phyloP scores from a whole-genome alignment of 2,329 filamentous ascomycete genomes.

The Clathrospora elynae region DNA sequence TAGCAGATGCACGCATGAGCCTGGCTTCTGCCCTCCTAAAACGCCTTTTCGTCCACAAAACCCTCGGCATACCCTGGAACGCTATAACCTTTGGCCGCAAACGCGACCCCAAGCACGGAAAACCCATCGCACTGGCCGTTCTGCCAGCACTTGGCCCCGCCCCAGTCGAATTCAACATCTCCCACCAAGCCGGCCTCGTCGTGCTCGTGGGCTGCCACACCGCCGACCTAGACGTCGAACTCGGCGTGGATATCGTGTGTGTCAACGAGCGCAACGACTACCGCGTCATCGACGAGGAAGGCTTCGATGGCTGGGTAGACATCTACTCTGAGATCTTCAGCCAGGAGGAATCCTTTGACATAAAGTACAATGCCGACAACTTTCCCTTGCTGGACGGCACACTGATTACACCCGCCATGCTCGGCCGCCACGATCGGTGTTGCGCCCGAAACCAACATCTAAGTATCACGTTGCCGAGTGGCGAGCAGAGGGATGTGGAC shows the following conservation, averaged over 20 bases:
- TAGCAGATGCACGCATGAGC: conserved; percentile 75
- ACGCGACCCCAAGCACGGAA: conserved; percentile 58
- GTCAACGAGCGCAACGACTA: conserved; percentile 71
- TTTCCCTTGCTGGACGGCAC: conserved; percentile 55
- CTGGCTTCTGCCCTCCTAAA: conserved; percentile 76
- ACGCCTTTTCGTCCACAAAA: conserved; percentile 67
- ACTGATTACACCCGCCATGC: conserved; percentile 44
- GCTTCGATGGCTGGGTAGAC: conserved; percentile 71
- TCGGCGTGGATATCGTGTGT: conserved; percentile 79
- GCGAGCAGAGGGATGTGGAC: conserved; percentile 46
- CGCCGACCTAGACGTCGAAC: conserved; percentile 49
- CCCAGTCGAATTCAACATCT: conserved; percentile 73
- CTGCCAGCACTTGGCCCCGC: conserved; percentile 20
- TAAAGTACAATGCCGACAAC: conserved; percentile 60
- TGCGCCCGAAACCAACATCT: conserved; percentile 49
- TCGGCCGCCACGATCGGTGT: conserved; percentile 53
- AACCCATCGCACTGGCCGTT: conserved; percentile 55
- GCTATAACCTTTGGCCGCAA: conserved; percentile 61
- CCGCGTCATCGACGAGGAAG: conserved; percentile 62
- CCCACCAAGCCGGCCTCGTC: conserved; percentile 77
- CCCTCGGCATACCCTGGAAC: conserved; percentile 65
- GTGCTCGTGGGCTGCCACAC: conserved; percentile 61
- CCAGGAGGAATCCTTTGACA: conserved; percentile 63
- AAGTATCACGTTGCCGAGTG: conserved; percentile 43
- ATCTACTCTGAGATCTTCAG: conserved; percentile 74